phyloP scores from a whole-genome alignment of 2,329 filamentous ascomycete genomes.

The Claviceps purpurea region DNA sequence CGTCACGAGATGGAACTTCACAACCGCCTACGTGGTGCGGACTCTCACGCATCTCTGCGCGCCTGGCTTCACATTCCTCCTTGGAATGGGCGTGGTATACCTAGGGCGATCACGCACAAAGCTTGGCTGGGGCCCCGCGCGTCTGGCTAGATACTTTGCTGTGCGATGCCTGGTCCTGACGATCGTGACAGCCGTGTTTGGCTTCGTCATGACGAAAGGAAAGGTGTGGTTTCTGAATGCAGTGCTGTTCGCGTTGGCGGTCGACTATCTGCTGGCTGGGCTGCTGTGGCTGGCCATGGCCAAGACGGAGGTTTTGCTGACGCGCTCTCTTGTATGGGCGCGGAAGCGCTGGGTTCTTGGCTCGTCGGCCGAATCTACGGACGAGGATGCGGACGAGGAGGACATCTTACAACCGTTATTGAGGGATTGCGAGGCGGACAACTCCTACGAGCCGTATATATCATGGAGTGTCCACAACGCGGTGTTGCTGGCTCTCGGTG shows the following conservation, averaged over 20 bases:
- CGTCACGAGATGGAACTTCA: slow-evolving; percentile 24
- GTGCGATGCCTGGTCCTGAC: slow-evolving; percentile 24
- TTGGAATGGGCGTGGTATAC: slow-evolving; percentile 32
- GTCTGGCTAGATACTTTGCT: slow-evolving; percentile 25
- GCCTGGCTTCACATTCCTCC: slow-evolving; percentile 30
- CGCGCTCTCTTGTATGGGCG: slow-evolving; percentile 11
- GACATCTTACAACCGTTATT: slow-evolving; percentile 21
- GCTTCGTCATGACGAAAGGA: slow-evolving; percentile 19
- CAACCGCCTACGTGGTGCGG: slow-evolving; percentile 24
- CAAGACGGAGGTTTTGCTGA: slow-evolving; percentile 21
- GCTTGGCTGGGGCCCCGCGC: slow-evolving; percentile 24
- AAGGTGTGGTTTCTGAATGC: slow-evolving; percentile 28
- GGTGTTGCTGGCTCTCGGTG: slow-evolving; percentile 18
- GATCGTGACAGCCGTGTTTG: slow-evolving; percentile 18
- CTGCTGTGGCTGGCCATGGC: slow-evolving; percentile 25
- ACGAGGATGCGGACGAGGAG: neutral
- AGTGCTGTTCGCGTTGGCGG: slow-evolving; percentile 29
- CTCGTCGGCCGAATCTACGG: slow-evolving; percentile 6
- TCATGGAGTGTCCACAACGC: slow-evolving; percentile 30
- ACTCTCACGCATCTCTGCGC: slow-evolving; percentile 31
- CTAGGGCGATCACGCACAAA: slow-evolving; percentile 27
- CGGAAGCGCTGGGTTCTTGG: slow-evolving; percentile 5
- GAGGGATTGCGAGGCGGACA: neutral
- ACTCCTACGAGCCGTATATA: slow-evolving; percentile 6
- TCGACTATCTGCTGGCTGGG: slow-evolving; percentile 31